Percentiles rank a stretch among this genome's conserved stretches.
These are phyloP conservation scores for Gautieria morchelliformis DNA, from an alignment of 768 basidiomycete genomes.

Conservation along the genomic window DNA sequence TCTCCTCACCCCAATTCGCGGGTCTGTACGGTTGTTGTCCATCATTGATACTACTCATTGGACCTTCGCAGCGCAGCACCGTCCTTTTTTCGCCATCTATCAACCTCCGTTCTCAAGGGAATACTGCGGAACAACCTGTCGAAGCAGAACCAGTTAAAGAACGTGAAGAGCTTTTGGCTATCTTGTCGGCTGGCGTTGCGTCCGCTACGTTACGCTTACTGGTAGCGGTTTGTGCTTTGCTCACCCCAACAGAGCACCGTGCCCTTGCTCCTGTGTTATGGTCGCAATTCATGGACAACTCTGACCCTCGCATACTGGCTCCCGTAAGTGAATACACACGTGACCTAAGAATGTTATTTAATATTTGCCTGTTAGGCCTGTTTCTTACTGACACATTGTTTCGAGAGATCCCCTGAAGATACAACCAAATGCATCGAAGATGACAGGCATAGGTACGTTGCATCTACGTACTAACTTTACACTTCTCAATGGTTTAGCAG, in stretches of 20 bases:
- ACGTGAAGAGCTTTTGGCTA: neutral
- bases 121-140: neutral
- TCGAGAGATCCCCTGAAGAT: constrained; percentile 48
- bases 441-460: constrained; percentile 46
- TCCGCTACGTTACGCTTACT: constrained; percentile 36
- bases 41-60: neutral
- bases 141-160: neutral
- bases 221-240: constrained; percentile 48
- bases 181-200: neutral
- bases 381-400: constrained; percentile 65
- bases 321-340: constrained; percentile 32
- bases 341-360: neutral
- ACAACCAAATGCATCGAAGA: constrained; percentile 40
- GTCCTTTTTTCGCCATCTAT: neutral
- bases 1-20: neutral
- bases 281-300: constrained; percentile 37
- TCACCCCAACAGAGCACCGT: constrained; percentile 40
- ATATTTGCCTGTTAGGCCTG: constrained; percentile 27
- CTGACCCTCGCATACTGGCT: constrained; percentile 30
- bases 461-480: neutral
- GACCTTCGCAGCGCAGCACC: constrained; percentile 1
- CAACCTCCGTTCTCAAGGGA: neutral
- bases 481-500: constrained; percentile 25
- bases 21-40: neutral
- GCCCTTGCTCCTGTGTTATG: constrained; percentile 48